Percentiles rank a stretch among this genome's conserved stretches.
Evolutionary conservation across 73 alveolate genomes (phyloP).

Genomic region (Blepharisma stoltei): DNA sequence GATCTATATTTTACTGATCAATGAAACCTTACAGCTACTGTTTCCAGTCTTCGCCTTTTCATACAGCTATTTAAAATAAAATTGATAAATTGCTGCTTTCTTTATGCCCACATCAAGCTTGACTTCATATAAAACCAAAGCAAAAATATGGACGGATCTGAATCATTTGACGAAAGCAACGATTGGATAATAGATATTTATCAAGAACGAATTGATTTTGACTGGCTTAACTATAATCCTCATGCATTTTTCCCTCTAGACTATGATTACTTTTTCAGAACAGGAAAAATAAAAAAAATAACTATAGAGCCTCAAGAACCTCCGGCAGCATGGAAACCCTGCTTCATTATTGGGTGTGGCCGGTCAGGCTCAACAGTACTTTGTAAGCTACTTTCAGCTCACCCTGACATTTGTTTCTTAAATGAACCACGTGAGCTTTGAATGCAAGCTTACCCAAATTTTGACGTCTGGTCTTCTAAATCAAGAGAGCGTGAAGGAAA

Average conservation of each 20-base stretch:
- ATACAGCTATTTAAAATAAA: too few species aligned
- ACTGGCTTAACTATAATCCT: constrained; percentile 22
- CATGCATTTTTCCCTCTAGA: constrained; percentile 26
- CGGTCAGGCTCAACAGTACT: constrained; percentile 21
- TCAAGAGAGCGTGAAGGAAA: background rate
- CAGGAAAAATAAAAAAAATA: constrained; percentile 5
- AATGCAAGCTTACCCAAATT: constrained; percentile 1
- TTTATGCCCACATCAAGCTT: too few species aligned
- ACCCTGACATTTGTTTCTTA: background rate
- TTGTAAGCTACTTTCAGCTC: constrained; percentile 18
- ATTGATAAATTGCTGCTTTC: too few species aligned
- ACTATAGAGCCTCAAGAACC: background rate
- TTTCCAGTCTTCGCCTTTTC: too few species aligned
- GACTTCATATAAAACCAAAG: too few species aligned
- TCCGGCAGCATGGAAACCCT: background rate
- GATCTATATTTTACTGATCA: too few species aligned
- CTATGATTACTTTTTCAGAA: background rate
- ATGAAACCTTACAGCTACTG: too few species aligned
- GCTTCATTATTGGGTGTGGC: constrained; percentile 20
- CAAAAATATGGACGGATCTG: too few species aligned
- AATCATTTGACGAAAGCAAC: background rate
- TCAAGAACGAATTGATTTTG: constrained; percentile 12
- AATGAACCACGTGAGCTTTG: constrained; percentile 19
- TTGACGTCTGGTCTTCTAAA: constrained; percentile 16
- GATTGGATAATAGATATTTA: background rate